A percentile compares a stretch with the other conserved stretches of the same genome.
Conservation (phyloP, 768 basidiomycete species). For the Mycena capillaripes region DNA sequence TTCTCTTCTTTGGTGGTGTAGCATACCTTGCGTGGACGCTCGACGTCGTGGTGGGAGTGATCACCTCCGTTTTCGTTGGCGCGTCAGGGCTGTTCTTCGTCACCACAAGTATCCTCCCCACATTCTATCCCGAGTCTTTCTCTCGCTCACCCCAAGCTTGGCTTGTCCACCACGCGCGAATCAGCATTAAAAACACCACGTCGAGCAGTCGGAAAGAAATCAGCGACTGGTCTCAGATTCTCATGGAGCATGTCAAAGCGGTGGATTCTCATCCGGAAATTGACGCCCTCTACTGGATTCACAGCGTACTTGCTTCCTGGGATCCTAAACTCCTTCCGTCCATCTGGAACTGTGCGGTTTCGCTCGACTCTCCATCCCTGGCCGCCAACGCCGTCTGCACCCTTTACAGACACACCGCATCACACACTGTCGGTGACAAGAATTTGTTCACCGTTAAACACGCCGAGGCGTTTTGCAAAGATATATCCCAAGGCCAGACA, state of each 20-base stretch:
- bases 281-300: slow-evolving; percentile 26
- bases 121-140: slow-evolving; percentile 31
- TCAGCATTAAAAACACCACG: slow-evolving; percentile 8
- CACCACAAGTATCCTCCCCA: slow-evolving; percentile 29
- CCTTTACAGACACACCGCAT: slow-evolving; percentile 25
- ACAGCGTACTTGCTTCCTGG: slow-evolving; percentile 25
- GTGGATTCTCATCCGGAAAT: slow-evolving; percentile 25
- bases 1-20: slow-evolving; percentile 33
- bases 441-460: slow-evolving; percentile 25
- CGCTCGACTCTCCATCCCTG: slow-evolving; percentile 18
- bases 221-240: slow-evolving; percentile 28
- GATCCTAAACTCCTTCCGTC: slow-evolving; percentile 19
- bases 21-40: slow-evolving; percentile 26
- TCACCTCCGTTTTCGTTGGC: slow-evolving; percentile 19
- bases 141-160: slow-evolving; percentile 32
- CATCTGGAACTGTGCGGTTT: slow-evolving; percentile 29
- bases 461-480: slow-evolving; percentile 18
- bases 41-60: slow-evolving; percentile 22
- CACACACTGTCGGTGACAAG: slow-evolving; percentile 24
- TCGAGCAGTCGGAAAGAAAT: slow-evolving; percentile 22
- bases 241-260: slow-evolving; percentile 24
- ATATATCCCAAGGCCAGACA: slow-evolving; percentile 11
- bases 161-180: slow-evolving; percentile 30
- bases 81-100: slow-evolving; percentile 26
- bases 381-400: slow-evolving; percentile 25